Conservation (phyloP, 2,329 filamentous ascomycete genomes). For the Proliferodiscus dingleyae region DNA sequence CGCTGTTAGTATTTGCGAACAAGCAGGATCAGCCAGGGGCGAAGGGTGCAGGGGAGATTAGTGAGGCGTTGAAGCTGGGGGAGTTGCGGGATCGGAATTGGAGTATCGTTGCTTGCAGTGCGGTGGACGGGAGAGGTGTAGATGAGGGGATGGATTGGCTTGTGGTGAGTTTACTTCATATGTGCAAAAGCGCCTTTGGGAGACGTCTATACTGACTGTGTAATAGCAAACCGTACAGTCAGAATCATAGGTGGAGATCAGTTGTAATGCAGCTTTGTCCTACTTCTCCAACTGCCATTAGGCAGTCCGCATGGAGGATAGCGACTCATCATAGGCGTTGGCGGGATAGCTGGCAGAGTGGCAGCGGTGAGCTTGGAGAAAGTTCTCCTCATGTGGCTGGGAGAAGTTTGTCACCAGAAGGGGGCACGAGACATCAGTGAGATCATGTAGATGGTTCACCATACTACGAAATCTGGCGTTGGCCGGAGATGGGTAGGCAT, state of each 20-base stretch:
- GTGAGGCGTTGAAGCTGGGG: slow-evolving; percentile 82
- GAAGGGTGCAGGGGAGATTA: slow-evolving; percentile 94
- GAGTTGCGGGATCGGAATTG: slow-evolving; percentile 95
- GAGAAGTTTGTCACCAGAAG: background rate
- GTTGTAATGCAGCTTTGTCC: slow-evolving; percentile 15
- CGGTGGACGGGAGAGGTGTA: slow-evolving; percentile 90
- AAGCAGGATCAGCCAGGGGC: slow-evolving; percentile 98
- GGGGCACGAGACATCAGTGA: background rate
- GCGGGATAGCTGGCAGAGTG: slow-evolving; percentile 4
- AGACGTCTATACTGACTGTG: slow-evolving; percentile 7
- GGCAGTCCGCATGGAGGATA: slow-evolving; percentile 17
- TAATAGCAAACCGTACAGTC: slow-evolving; percentile 33
- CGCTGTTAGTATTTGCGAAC: slow-evolving; percentile 93
- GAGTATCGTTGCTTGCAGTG: slow-evolving; percentile 97
- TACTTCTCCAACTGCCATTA: slow-evolving; percentile 13
- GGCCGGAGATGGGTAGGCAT: slow-evolving; percentile 1
- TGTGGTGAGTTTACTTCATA: slow-evolving; percentile 41
- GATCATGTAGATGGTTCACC: background rate
- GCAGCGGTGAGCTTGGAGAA: background rate
- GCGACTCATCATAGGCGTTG: slow-evolving; percentile 6
- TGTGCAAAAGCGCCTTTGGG: background rate
- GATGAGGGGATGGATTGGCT: slow-evolving; percentile 99
- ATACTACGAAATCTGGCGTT: background rate
- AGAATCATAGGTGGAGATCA: slow-evolving; percentile 23
- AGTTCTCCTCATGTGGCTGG: background rate